A percentile compares a stretch with the other conserved stretches of the same genome.
These are phyloP conservation scores for Niveomyces coronatus DNA, from an alignment of 2,329 filamentous ascomycete genomes.

Conservation along the genomic window DNA sequence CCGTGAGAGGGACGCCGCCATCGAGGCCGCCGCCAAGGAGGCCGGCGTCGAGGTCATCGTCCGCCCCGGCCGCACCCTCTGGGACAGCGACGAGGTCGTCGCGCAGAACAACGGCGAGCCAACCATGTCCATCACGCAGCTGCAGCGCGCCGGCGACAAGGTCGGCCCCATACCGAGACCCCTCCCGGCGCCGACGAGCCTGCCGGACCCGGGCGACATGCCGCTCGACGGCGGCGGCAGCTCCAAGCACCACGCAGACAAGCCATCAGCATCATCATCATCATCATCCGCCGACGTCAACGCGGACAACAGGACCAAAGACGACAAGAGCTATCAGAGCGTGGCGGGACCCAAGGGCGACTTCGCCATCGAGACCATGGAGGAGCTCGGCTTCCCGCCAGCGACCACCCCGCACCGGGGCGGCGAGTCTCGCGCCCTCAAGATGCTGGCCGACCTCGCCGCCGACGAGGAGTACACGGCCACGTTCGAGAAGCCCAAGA, in stretches of 20 bases:
- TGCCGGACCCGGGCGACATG: slow-evolving; percentile 58
- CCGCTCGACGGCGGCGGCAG: slow-evolving; percentile 50
- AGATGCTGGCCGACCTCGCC: slow-evolving; percentile 47
- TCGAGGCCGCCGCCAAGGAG: slow-evolving; percentile 48
- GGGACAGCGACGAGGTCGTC: slow-evolving; percentile 62
- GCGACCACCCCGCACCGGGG: slow-evolving; percentile 59
- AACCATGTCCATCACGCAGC: slow-evolving; percentile 63
- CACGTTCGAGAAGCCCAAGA: slow-evolving; percentile 67
- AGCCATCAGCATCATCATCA: too few relatives aligned
- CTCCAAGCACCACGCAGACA: slow-evolving; percentile 38
- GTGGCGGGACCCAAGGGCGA: slow-evolving; percentile 58
- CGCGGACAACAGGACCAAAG: slow-evolving; percentile 37
- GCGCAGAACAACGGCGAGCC: slow-evolving; percentile 55
- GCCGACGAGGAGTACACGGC: slow-evolving; percentile 55
- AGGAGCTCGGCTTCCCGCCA: slow-evolving; percentile 56
- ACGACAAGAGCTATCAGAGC: slow-evolving; percentile 46
- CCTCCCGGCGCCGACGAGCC: slow-evolving; percentile 43
- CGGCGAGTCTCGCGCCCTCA: slow-evolving; percentile 57
- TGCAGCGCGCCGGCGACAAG: slow-evolving; percentile 52
- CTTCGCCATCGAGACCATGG: slow-evolving; percentile 60
- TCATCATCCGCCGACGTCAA: too few relatives aligned
- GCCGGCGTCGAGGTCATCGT: slow-evolving; percentile 60
- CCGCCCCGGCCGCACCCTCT: slow-evolving; percentile 56
- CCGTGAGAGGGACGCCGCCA: slow-evolving; percentile 48
- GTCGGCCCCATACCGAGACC: slow-evolving; percentile 52